A percentile compares a stretch with the other conserved stretches of the same genome.
Evolutionary conservation across 352 stramenopile species (phyloP).

Genomic region (Halophytophthora polymorphica): DNA sequence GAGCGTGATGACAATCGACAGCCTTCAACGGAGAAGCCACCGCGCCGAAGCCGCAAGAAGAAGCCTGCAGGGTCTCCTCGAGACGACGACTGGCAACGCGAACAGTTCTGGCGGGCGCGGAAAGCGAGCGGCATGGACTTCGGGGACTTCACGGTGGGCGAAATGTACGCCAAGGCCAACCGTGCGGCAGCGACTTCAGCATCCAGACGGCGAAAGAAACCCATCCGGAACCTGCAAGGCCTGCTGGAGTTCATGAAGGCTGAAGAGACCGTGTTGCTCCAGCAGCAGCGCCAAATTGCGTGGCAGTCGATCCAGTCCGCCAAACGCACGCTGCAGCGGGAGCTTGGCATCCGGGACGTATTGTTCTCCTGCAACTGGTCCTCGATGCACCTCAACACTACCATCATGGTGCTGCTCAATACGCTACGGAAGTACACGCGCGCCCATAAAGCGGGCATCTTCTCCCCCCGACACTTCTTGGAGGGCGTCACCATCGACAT

Average conservation of each 20-base stretch:
- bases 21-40: not conserved
- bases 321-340: slow-evolving; percentile 40
- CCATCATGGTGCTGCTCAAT: slow-evolving; percentile 54
- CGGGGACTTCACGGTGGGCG: slow-evolving; percentile 36
- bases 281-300: slow-evolving; percentile 39
- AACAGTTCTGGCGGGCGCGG: slow-evolving; percentile 5
- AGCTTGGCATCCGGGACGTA: slow-evolving; percentile 49
- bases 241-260: slow-evolving; percentile 42
- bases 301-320: slow-evolving; percentile 59
- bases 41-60: slow-evolving; percentile 8
- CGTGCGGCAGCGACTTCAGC: slow-evolving; percentile 12
- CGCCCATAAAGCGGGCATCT: slow-evolving; percentile 34
- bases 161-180: slow-evolving; percentile 35
- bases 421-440: slow-evolving; percentile 46
- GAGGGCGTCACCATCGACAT: slow-evolving; percentile 36
- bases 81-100: slow-evolving; percentile 9
- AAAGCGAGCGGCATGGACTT: slow-evolving; percentile 49
- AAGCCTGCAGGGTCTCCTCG: slow-evolving; percentile 2
- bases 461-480: slow-evolving; percentile 35
- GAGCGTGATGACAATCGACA: slow-evolving; percentile 3
- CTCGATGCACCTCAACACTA: slow-evolving; percentile 56
- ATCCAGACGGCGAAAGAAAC: slow-evolving; percentile 24
- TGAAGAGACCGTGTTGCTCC: slow-evolving; percentile 26
- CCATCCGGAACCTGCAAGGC: slow-evolving; percentile 33
- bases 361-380: slow-evolving; percentile 55